Conservation (phyloP, 495 filamentous ascomycete genomes). For the Cetradonia linearis region DNA sequence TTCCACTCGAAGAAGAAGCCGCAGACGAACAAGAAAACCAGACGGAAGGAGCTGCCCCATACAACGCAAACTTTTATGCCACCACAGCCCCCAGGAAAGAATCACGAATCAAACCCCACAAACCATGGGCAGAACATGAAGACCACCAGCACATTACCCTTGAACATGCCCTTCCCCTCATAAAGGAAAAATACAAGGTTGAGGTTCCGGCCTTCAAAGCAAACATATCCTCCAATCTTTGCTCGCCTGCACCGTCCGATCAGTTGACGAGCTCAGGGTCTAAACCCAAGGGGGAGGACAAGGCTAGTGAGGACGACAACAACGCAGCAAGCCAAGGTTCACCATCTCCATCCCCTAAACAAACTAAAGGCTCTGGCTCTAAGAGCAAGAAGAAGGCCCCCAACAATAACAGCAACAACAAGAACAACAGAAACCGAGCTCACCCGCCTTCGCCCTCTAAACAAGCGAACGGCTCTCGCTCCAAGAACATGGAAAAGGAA, state of each 20-base stretch:
- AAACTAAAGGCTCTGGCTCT: background rate
- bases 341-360: background rate
- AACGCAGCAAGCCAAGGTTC: too few species aligned
- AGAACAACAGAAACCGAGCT: too few species aligned
- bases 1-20: background rate
- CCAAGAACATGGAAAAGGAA: background rate
- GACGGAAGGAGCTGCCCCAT: background rate
- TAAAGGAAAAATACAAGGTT: too few species aligned
- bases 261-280: background rate
- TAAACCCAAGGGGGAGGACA: background rate
- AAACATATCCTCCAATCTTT: background rate
- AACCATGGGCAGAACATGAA: background rate
- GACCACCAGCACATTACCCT: too few species aligned
- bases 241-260: background rate
- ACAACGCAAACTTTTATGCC: background rate
- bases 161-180: too few species aligned
- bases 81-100: background rate
- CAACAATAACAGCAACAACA: too few species aligned
- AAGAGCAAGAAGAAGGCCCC: background rate
- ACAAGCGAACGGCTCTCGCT: background rate
- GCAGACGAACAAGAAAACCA: background rate
- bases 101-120: background rate
- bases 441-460: background rate
- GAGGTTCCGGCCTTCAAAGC: too few species aligned
- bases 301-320: background rate